Base-by-base conservation (phyloP, 495 filamentous ascomycete species). In the Penicillium canescens region DNA sequence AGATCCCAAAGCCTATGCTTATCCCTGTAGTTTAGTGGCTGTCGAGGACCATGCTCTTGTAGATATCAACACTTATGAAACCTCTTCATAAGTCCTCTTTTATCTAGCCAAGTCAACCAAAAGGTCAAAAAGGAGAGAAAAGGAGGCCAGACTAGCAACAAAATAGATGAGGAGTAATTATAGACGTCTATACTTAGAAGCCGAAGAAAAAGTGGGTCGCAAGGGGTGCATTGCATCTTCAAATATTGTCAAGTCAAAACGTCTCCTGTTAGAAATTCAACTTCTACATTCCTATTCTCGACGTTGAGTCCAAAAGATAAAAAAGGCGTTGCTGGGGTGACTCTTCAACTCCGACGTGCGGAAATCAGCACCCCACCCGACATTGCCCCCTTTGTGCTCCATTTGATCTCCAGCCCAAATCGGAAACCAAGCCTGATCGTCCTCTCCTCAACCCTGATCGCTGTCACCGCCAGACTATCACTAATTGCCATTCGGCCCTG, bases 401-500 rank as follows among this genome's bases (percentile, higher is more conserved):
- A 37, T 47, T 20, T 33, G 48, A 51, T 40, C 43, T 54, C 24
- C 33, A 45, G 35, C 42, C 56, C 44, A n/a, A 43, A 46, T 50
- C 34, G 42, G 41, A 52, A 52, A 50, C 36, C 43, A 18, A 59
- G 14, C 44, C 44, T 50, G 52, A 53, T 54, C 49, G 26, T 45
- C 38, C 37, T 39, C 24, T 42, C 35, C 13, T 26, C 13, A 43
- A 38, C 49, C 47, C 38, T 45, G 41, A 46, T 50, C 47, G 18
- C 54, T 23, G 41, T 46, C 54, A 39, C 44, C 50, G 50, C 61
- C 52, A 52, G 34, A 28, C 20, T 42, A 23, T 36, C 46, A 50
- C 45, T 16, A 33, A 43, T 56, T 59, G 61, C 60, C 60, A 59
- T 49, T 60, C 52, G 70, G 61, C 68, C 65, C 82, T 73, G 69